Conservation (phyloP, 768 basidiomycete genomes). For the Clitopilus hobsonii region DNA sequence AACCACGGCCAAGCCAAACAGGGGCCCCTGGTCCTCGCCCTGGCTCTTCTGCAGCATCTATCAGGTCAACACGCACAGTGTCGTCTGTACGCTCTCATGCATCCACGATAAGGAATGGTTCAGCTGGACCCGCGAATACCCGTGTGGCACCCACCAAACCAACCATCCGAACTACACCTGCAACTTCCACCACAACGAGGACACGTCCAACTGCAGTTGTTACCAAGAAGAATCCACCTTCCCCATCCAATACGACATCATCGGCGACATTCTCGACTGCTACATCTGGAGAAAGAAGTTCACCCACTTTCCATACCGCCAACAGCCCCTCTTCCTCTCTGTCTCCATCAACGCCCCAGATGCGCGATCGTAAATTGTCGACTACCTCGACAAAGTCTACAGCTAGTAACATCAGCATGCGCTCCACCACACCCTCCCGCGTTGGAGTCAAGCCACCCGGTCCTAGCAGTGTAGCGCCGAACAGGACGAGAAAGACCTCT, state of each 20-base stretch:
- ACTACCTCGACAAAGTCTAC: slow-evolving; percentile 23
- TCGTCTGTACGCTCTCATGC: slow-evolving; percentile 20
- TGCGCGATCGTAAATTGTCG: slow-evolving; percentile 27
- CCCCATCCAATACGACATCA: slow-evolving; percentile 1
- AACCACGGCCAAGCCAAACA: neutral
- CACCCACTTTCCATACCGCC: slow-evolving; percentile 40
- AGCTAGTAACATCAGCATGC: slow-evolving; percentile 7
- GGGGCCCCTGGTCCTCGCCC: slow-evolving; percentile 12
- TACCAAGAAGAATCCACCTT: neutral
- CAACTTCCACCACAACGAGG: slow-evolving; percentile 18
- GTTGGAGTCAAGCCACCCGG: neutral
- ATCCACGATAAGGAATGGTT: slow-evolving; percentile 25
- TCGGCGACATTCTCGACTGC: slow-evolving; percentile 13
- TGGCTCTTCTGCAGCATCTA: slow-evolving; percentile 28
- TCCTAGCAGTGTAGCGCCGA: neutral
- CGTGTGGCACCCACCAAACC: slow-evolving; percentile 4
- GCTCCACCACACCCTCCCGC: slow-evolving; percentile 8
- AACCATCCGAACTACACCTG: slow-evolving; percentile 7
- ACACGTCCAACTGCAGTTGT: neutral
- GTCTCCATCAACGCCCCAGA: slow-evolving; percentile 16
- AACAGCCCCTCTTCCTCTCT: slow-evolving; percentile 18
- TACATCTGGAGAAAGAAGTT: slow-evolving; percentile 11
- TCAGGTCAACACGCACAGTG: slow-evolving; percentile 18
- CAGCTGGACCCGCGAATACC: slow-evolving; percentile 8
- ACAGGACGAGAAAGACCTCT: slow-evolving; percentile 12